Evolutionary conservation across 805 yeast genomes (phyloP), one percentile per base, ranked within the genome.

Genomic region (Hanseniaspora opuntiae): DNA sequence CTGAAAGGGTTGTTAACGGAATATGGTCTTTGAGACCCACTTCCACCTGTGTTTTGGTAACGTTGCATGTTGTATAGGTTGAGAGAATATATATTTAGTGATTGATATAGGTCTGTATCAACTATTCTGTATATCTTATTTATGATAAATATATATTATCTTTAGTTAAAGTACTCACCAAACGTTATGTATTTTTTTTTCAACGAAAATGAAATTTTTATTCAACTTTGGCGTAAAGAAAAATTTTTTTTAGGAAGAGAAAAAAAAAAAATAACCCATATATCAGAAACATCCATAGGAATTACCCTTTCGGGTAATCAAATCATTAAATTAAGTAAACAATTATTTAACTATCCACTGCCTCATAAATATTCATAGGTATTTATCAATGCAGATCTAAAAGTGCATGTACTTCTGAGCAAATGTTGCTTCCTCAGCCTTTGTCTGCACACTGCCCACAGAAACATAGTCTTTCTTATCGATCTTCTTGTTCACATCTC

Each of bases 1-100:
- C 90, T 74, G 65, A 84, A 84, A n/a, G 90, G 90, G 59, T 84
- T 84, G 63, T 81, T 81, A 3, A 80, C 71, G 7, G 88, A 81
- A 52, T 80, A 68, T 2, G 72, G 74, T 58, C 74, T 68, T 32
- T 52, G 54, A 22, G 47, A 47, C 5, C 60, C 56, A 10, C 60
- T 60, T 25, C 61, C 58, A 50, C 65, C 64, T 44, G 50, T 52
- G n/a, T 33, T 47, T 52, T 46, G 55, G 42, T 40, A 47, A 33
- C 44, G 52, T n/a, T 30, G 39, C 49, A 38, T 51, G 17, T 32
- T 33, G 35, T 45, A 16, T 19, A 25, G 6, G 25, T 7, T 6
- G 6, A 25, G 9, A 25, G 28, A 25, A 8, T 25, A 6, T 25
- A 25, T 25, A 6, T 8, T 25, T 7, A 7, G 9, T 25, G 28